Evolutionary conservation across 2,329 filamentous ascomycete genomes (phyloP).

Genomic region (Colletotrichum lindemuthianum): DNA sequence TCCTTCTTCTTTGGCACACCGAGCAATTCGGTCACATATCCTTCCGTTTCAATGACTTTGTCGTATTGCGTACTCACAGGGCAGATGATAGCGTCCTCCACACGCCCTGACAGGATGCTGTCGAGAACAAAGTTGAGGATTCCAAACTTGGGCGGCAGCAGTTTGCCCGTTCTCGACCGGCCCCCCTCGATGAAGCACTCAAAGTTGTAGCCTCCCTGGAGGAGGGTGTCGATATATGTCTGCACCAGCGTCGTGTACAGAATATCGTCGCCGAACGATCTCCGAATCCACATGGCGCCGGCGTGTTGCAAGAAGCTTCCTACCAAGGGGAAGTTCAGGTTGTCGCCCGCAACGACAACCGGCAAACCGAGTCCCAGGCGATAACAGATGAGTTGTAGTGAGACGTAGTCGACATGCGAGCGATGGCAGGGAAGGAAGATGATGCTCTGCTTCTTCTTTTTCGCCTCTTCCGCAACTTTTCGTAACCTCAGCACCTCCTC

Average conservation of each 20-base stretch:
- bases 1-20: conserved; percentile 97
- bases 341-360: conserved; percentile 94
- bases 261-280: conserved; percentile 91
- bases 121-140: conserved; percentile 93
- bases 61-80: conserved; percentile 98
- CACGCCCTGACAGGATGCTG: conserved; percentile 85
- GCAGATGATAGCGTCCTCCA: conserved; percentile 91
- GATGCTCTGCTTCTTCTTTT: conserved; percentile 90
- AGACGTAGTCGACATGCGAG: conserved; percentile 96
- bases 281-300: conserved; percentile 96
- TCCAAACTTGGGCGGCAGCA: conserved; percentile 93
- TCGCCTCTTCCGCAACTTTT: conserved; percentile 83
- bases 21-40: conserved; percentile 92
- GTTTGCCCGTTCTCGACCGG: conserved; percentile 90
- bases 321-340: conserved; percentile 92
- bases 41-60: conserved; percentile 98
- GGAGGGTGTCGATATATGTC: conserved; percentile 90
- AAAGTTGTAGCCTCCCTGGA: conserved; percentile 92
- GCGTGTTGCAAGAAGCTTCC: conserved; percentile 93
- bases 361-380: conserved; percentile 88
- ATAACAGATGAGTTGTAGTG: conserved; percentile 94
- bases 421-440: conserved; percentile 95
- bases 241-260: conserved; percentile 95
- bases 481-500: conserved; percentile 89
- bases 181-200: conserved; percentile 99